Base-by-base conservation (phyloP, 192 early-diverging fungal species). In the Entomortierella chlamydospora region DNA sequence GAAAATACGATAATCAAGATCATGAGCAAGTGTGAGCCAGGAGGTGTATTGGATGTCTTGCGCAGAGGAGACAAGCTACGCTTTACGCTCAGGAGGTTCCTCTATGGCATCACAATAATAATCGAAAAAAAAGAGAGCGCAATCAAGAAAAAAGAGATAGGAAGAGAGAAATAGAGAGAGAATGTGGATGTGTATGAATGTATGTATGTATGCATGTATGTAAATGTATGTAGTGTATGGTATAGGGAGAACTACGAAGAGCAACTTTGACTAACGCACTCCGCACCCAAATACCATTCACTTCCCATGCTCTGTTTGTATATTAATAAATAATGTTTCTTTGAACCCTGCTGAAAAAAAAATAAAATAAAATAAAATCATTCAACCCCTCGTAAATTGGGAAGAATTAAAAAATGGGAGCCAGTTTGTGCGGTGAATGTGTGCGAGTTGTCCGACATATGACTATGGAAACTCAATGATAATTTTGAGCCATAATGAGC, bases 1-100 rank as follows among this genome's bases (percentile, higher is more conserved):
- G 31, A 29, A 69, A 69, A 26, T 15, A 41, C 18, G 9, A 29
- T 11, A 57, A 73, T 29, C 22, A 30, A 25, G 72, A 73, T 54
- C 56, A 64, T 51, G 43, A 64, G 62, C 43, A 61, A 51, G 45
- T 61, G 58, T 57, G 69, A 67, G 69, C 67, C 43, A 72, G 61
- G 64, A 65, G 81, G 64, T 41, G 45, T 47, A 17, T 29, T 22
- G 25, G 81, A 57, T 41, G 55, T 34, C 11, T 29, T 29, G 25
- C 54, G 57, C 37, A 26, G 43, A 33, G n/a, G 64, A 74, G 45
- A 29, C 25, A 29, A 52, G 28, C 57, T 53, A 20, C 25, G 54
- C 56, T 56, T 52, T 59, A 31, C 52, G 25, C 56, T 57, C 69
- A 71, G 69, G 69, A 71, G 69, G 53, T 41, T 47, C 62, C 49